Evolutionary conservation across 1,284 basidiomycete species (phyloP), one percentile per base, ranked within the genome.

Genomic region (Cryptococcus hybrid): DNA sequence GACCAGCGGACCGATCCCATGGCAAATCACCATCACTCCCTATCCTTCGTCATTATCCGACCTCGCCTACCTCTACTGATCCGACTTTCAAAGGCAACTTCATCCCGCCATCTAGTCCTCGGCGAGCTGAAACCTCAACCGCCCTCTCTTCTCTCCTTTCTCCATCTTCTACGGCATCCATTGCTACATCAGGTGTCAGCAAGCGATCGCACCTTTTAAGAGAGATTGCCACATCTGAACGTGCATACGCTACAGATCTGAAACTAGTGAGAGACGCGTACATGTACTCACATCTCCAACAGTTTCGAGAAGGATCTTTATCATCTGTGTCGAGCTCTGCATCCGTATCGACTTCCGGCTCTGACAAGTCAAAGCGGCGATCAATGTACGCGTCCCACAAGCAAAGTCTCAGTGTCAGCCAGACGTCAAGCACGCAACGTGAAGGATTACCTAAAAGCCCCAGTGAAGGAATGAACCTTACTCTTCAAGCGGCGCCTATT

Each of bases 181-280:
- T 44, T 59, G 53, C 45, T 61, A 58, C 60, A 50, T 59, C 43
- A 54, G 51, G 7, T 56, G 56, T 30, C 47, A 48, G 56, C 15
- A 94, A 92, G 78, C 85, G 93, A 34, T 82, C 86, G 30, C 88
- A 95, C 70, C 88, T 92, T 1, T 80, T 97, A 39, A 84, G 87
- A 49, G 93, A 97, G 69, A 81, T 94, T 24, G 82, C 91, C 46
- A 84, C 85, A 9, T 92, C 90, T 18, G 93, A 97, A 73, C 82
- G 88, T 34, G 86, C 88, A 0, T 95, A 95, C 76, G 90, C 92
- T 1, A 87, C 85, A 8, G 93, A 97, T 79, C 82, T 97, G 18
- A 87, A 87, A 3, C 81, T 96, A 50, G 85, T 96, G 54, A 82
- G 88, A 48, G 88, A 92, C 65, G 84, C 94, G 35, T 90, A 93